Conservation (phyloP, 164 flowering plant species). For the Taxillus chinensis region DNA sequence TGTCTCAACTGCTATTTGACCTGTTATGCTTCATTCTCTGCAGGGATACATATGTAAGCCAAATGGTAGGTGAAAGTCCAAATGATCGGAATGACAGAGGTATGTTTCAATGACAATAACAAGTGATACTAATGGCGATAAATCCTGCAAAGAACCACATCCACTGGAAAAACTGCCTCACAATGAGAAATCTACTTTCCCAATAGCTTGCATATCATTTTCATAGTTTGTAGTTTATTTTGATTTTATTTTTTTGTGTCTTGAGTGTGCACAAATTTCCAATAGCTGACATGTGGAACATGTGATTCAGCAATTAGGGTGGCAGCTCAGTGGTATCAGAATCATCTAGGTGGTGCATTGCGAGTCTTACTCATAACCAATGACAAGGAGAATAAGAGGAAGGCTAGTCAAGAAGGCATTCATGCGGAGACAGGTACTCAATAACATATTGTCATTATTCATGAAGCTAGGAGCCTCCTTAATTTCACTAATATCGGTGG, state of each 20-base stretch:
- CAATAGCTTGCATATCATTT: no score
- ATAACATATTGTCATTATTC: neutral
- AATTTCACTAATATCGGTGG: neutral
- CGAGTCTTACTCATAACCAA: constrained; percentile 74
- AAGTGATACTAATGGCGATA: no score
- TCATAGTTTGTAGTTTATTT: neutral
- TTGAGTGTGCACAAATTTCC: constrained; percentile 1
- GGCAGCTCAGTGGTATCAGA: constrained; percentile 93
- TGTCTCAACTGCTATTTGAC: no score
- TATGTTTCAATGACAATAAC: constrained; percentile 7
- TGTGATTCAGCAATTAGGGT: constrained; percentile 72
- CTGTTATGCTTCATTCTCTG: neutral
- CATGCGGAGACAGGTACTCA: constrained; percentile 77
- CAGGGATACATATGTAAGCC: constrained; percentile 81
- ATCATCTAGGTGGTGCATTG: constrained; percentile 60
- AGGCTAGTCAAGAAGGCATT: constrained; percentile 83
- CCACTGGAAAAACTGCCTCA: no score
- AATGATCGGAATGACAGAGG: constrained; percentile 99
- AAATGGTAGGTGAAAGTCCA: constrained; percentile 75
- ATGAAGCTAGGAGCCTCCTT: neutral
- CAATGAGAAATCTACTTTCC: no score
- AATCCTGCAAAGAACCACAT: no score
- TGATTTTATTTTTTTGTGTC: neutral
- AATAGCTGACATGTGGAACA: neutral
- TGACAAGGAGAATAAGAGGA: constrained; percentile 84